A percentile compares a stretch with the other conserved stretches of the same genome.
Conservation (phyloP, 768 basidiomycete species). For the Boletus bicolor region DNA sequence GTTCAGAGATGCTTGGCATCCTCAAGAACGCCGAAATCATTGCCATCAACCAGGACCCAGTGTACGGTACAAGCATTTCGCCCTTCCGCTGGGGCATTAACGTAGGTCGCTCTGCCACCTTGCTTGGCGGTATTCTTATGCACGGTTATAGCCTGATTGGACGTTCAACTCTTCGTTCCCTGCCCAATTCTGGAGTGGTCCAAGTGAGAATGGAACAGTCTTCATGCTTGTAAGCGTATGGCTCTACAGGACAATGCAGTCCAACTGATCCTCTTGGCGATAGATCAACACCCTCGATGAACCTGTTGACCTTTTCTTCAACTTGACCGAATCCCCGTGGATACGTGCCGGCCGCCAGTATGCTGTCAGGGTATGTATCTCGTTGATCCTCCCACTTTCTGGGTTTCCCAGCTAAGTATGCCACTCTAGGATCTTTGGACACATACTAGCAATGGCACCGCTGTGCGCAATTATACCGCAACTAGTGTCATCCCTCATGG, state of each 20-base stretch:
- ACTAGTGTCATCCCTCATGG: conserved; percentile 57
- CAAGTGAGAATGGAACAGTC: conserved; percentile 57
- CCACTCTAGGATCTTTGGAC: conserved; percentile 61
- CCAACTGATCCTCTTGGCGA: neutral
- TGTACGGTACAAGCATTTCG: conserved; percentile 57
- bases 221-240: conserved; percentile 55
- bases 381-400: neutral
- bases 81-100: conserved; percentile 69
- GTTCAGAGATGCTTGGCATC: conserved; percentile 48
- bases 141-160: conserved; percentile 31
- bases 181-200: conserved; percentile 67
- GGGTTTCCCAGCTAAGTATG: neutral
- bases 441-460: conserved; percentile 66
- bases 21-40: conserved; percentile 61
- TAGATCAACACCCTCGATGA: conserved; percentile 57
- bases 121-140: neutral
- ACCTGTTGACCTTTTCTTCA: conserved; percentile 57
- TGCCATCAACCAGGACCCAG: conserved; percentile 64
- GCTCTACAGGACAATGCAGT: neutral
- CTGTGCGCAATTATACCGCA: conserved; percentile 51
- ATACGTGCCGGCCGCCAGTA: conserved; percentile 64
- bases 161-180: conserved; percentile 44
- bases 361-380: conserved; percentile 48
- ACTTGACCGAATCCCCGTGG: conserved; percentile 67
- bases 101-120: conserved; percentile 34